Conservation (phyloP, 768 basidiomycete genomes). For the Mycena chlorophos region DNA sequence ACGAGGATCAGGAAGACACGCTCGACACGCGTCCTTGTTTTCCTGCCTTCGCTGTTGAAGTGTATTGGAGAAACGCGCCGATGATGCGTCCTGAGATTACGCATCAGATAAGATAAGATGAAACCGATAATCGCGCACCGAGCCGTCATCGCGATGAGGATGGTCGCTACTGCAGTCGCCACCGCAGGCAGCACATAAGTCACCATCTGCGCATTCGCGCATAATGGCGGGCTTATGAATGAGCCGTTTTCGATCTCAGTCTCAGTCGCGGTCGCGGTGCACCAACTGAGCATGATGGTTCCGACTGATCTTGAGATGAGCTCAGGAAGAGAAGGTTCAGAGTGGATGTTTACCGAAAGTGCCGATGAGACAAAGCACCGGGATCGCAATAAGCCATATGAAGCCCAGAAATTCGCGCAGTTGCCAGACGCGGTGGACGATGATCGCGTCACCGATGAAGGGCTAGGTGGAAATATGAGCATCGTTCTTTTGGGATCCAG, state of each 20-base stretch:
- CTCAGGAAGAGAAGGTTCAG: not conserved
- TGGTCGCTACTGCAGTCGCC: conserved; percentile 7
- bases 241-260: conserved; percentile 8
- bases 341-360: not conserved
- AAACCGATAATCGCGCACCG: conserved; percentile 4
- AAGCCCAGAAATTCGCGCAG: not conserved
- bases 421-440: conserved; percentile 9
- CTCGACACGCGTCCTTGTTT: not conserved
- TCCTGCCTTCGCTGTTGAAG: not conserved
- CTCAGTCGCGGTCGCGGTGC: conserved; percentile 7
- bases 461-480: not conserved
- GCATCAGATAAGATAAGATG: not conserved
- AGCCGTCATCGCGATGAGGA: not conserved
- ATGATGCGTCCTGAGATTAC: not conserved
- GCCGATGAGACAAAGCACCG: conserved; percentile 7
- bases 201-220: conserved; percentile 4
- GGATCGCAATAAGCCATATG: conserved; percentile 10
- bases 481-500: not conserved
- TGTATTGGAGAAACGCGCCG: not conserved
- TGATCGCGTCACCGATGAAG: conserved; percentile 17
- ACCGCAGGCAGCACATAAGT: conserved; percentile 10
- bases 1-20: conserved; percentile 6
- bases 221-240: conserved; percentile 15
- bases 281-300: conserved; percentile 13
- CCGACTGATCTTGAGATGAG: conserved; percentile 2